A percentile compares a stretch with the other conserved stretches of the same genome.
phyloP scores from a whole-genome alignment of 164 flowering plant species.

The Tetracentron sinense region DNA sequence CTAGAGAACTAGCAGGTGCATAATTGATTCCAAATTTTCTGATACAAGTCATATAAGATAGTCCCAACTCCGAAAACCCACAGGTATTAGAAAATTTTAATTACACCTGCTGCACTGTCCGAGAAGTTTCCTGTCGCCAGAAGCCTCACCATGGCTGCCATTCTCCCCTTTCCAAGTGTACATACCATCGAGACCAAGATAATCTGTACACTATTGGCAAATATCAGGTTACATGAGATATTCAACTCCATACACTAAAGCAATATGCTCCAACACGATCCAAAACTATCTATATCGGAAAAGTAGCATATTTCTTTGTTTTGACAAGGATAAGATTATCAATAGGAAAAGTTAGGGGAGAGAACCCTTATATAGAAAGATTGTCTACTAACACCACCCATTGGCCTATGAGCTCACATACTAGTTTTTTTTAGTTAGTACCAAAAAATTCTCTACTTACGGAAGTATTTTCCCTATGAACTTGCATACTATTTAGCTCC shows the following conservation, averaged over 20 bases:
- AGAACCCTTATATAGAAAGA: no score
- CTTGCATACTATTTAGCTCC: no score
- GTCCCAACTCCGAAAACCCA: neutral
- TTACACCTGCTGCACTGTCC: slow-evolving; percentile 42
- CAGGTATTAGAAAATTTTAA: neutral
- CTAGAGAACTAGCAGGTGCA: neutral
- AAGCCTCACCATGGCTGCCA: slow-evolving; percentile 70
- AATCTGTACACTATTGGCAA: slow-evolving; percentile 7
- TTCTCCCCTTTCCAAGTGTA: slow-evolving; percentile 46
- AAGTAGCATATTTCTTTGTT: no score
- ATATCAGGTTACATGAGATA: slow-evolving; percentile 11
- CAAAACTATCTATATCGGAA: no score
- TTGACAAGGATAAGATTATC: no score
- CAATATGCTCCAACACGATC: neutral
- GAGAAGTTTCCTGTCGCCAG: slow-evolving; percentile 44
- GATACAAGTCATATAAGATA: neutral
- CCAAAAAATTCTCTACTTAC: no score
- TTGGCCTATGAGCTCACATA: no score
- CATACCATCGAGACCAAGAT: slow-evolving; percentile 46
- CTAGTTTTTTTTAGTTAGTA: no score
- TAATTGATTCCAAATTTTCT: neutral
- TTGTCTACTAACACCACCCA: no score
- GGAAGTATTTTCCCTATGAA: no score
- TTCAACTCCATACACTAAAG: neutral
- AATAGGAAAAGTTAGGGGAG: no score